These are phyloP conservation scores for Zasmidium angulare DNA, from an alignment of 2,329 filamentous ascomycete genomes.

Conservation along the genomic window DNA sequence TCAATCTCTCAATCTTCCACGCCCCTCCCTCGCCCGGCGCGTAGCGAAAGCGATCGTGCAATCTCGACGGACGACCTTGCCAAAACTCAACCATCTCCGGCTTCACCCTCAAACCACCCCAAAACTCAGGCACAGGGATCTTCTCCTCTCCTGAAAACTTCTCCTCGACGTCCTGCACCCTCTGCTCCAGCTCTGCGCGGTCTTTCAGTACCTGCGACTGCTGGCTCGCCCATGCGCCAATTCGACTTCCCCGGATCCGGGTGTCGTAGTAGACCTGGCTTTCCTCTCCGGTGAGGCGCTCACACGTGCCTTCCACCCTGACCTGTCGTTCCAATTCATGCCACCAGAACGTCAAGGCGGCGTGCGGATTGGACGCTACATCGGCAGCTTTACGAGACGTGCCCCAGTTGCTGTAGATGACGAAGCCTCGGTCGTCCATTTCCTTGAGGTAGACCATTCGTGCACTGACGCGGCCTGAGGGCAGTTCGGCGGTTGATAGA, in stretches of 20 bases:
- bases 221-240: constrained; percentile 91
- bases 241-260: constrained; percentile 72
- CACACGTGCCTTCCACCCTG: constrained; percentile 75
- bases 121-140: constrained; percentile 90
- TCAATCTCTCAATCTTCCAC: constrained; percentile 65
- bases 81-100: constrained; percentile 93
- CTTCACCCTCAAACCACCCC: constrained; percentile 85
- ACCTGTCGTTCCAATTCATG: constrained; percentile 82
- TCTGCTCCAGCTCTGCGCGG: constrained; percentile 69
- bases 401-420: constrained; percentile 91
- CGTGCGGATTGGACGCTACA: constrained; percentile 71
- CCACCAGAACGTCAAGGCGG: constrained; percentile 90
- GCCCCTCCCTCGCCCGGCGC: constrained; percentile 53
- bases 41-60: constrained; percentile 94
- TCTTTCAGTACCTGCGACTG: constrained; percentile 77
- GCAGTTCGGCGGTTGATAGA: constrained; percentile 79
- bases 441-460: constrained; percentile 95
- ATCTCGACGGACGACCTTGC: constrained; percentile 82
- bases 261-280: constrained; percentile 67
- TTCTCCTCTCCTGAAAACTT: constrained; percentile 72
- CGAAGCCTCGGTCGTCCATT: constrained; percentile 78
- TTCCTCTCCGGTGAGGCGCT: constrained; percentile 67
- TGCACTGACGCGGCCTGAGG: constrained; percentile 78
- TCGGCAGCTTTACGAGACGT: constrained; percentile 70
- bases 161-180: constrained; percentile 74